Evolutionary conservation across 805 yeast species (phyloP).

Genomic region (Candida lessepsii): DNA sequence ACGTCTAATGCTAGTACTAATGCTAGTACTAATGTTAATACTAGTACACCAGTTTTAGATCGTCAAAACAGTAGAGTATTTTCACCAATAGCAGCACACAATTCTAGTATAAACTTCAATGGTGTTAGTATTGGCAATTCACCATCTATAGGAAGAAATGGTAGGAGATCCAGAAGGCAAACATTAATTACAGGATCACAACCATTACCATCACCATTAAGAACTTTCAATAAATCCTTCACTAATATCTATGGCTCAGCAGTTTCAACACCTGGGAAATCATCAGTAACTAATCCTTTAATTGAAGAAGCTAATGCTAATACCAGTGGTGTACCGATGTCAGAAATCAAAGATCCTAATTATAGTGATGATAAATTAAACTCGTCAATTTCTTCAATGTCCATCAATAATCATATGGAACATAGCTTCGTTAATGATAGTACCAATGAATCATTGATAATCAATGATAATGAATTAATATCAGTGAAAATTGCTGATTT

Average conservation of each 20-base stretch:
- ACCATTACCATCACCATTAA: conserved; percentile 85
- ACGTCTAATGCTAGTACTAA: conserved; percentile 17
- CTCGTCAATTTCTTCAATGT: conserved; percentile 42
- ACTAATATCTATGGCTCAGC: conserved; percentile 37
- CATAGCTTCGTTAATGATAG: conserved; percentile 12
- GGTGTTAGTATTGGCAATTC: conserved; percentile 18
- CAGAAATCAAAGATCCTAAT: conserved; percentile 15
- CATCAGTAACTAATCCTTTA: conserved; percentile 12
- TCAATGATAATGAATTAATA: conserved; percentile 52
- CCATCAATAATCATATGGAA: conserved; percentile 22
- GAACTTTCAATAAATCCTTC: conserved; percentile 50
- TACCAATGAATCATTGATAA: conserved; percentile 17
- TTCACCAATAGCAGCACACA: conserved; percentile 1
- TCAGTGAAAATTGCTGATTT: conserved; percentile 68
- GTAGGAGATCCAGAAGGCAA: conserved; percentile 64
- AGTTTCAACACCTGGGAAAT: conserved; percentile 37
- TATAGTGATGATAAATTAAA: conserved; percentile 20
- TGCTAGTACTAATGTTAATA: conserved; percentile 7
- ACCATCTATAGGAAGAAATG: conserved; percentile 42
- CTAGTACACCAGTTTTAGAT: background rate
- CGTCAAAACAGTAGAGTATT: conserved; percentile 3
- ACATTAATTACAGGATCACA: conserved; percentile 87
- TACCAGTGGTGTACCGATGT: conserved; percentile 19
- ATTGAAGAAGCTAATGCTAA: conserved; percentile 12
- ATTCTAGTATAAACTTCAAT: conserved; percentile 1